Evolutionary conservation across 805 yeast genomes (phyloP).

Genomic region (Monosporozyma siamensis): DNA sequence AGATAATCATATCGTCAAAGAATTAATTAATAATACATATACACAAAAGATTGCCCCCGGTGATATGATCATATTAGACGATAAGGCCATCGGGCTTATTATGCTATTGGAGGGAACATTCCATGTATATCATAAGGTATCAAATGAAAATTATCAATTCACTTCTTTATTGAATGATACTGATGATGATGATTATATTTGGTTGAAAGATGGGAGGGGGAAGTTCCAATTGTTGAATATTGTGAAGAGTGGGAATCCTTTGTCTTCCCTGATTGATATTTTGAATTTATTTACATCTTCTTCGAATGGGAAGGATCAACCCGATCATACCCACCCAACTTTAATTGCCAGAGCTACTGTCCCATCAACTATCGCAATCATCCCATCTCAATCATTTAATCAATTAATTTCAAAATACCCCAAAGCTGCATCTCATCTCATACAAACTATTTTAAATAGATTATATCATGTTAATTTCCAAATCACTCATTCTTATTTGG

Average conservation of each 20-base stretch:
- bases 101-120: slow-evolving; percentile 88
- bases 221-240: slow-evolving; percentile 69
- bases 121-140: slow-evolving; percentile 60
- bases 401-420: slow-evolving; percentile 69
- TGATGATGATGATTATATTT: slow-evolving; percentile 12
- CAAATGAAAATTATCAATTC: slow-evolving; percentile 14
- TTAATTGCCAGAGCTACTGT: slow-evolving; percentile 67
- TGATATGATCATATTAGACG: slow-evolving; percentile 57
- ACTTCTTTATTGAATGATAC: background rate
- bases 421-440: slow-evolving; percentile 84
- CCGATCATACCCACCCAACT: slow-evolving; percentile 20
- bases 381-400: slow-evolving; percentile 76
- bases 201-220: slow-evolving; percentile 21
- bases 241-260: slow-evolving; percentile 74
- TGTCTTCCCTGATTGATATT: slow-evolving; percentile 75
- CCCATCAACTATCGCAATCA: slow-evolving; percentile 81
- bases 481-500: slow-evolving; percentile 80
- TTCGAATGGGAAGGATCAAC: no score
- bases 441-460: slow-evolving; percentile 82
- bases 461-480: slow-evolving; percentile 85
- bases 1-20: slow-evolving; percentile 85
- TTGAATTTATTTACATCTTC: slow-evolving; percentile 54
- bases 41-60: slow-evolving; percentile 74
- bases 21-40: slow-evolving; percentile 82
- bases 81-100: slow-evolving; percentile 74